Conservation (phyloP, 1,139 yeast species). For the Sugiyamaella xylanicola region DNA sequence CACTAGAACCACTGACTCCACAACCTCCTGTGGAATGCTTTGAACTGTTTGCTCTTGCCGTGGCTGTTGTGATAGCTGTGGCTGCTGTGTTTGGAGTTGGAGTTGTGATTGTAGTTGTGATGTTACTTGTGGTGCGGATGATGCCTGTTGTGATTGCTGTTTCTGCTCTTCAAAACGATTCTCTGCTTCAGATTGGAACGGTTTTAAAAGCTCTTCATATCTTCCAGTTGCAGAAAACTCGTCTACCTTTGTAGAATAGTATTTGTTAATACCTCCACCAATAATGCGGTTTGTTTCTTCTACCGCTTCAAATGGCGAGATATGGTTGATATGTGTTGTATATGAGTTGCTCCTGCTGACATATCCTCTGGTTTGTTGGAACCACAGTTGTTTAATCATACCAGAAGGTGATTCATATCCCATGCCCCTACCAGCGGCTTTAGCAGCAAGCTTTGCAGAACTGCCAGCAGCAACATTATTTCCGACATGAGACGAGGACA, state of each 20-base stretch:
- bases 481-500: background rate
- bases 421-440: no score
- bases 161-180: no score
- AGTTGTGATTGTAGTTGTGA: background rate
- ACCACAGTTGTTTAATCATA: conserved; percentile 13
- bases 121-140: background rate
- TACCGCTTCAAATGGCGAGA: conserved; percentile 16
- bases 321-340: conserved; percentile 11
- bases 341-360: conserved; percentile 11
- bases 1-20: conserved; percentile 2
- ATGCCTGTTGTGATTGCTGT: background rate
- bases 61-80: background rate
- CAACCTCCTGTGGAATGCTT: background rate
- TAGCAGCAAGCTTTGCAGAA: no score
- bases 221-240: background rate
- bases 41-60: background rate
- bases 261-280: conserved; percentile 2
- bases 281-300: conserved; percentile 7
- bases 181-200: conserved; percentile 1
- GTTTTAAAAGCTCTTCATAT: background rate
- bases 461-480: background rate
- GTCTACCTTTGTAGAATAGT: background rate
- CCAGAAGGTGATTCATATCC: conserved; percentile 2
- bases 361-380: conserved; percentile 9
- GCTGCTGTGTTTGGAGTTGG: background rate